phyloP scores from a whole-genome alignment of 768 basidiomycete species.

The Chiua virens region DNA sequence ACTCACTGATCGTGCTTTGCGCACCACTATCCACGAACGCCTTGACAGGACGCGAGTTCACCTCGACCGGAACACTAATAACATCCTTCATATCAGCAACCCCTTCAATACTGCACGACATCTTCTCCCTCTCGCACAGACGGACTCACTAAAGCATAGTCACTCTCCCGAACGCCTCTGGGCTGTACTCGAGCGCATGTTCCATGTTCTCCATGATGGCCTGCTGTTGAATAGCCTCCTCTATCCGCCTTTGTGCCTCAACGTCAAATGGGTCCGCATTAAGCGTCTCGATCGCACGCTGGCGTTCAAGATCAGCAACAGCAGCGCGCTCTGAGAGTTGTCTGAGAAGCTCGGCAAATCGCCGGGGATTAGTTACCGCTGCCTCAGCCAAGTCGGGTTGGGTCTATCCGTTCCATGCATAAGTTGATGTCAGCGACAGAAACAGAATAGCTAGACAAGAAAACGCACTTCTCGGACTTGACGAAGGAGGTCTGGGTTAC shows the following conservation, averaged over 20 bases:
- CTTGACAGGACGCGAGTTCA: constrained; percentile 87
- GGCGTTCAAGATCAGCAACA: constrained; percentile 52
- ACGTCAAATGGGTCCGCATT: constrained; percentile 90
- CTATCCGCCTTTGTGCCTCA: constrained; percentile 90
- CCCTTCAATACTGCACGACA: background rate
- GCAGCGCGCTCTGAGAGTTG: constrained; percentile 58
- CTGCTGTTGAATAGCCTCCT: constrained; percentile 88
- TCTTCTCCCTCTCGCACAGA: no score
- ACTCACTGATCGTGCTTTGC: constrained; percentile 92
- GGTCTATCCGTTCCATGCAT: constrained; percentile 39
- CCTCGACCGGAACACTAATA: constrained; percentile 81
- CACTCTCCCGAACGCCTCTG: constrained; percentile 91
- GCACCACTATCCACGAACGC: constrained; percentile 99
- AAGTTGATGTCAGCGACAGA: background rate
- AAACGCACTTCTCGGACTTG: constrained; percentile 60
- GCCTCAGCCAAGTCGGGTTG: constrained; percentile 84
- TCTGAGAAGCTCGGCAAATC: constrained; percentile 73
- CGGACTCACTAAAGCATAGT: constrained; percentile 91
- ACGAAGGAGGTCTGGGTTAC: constrained; percentile 77
- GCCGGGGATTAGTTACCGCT: constrained; percentile 60
- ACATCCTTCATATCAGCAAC: constrained; percentile 10
- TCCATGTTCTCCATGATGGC: constrained; percentile 90
- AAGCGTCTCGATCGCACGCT: constrained; percentile 63
- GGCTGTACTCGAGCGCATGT: constrained; percentile 91
- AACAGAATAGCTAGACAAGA: background rate